Conservation (phyloP, 495 filamentous ascomycete genomes). For the Trypethelium eluteriae region DNA sequence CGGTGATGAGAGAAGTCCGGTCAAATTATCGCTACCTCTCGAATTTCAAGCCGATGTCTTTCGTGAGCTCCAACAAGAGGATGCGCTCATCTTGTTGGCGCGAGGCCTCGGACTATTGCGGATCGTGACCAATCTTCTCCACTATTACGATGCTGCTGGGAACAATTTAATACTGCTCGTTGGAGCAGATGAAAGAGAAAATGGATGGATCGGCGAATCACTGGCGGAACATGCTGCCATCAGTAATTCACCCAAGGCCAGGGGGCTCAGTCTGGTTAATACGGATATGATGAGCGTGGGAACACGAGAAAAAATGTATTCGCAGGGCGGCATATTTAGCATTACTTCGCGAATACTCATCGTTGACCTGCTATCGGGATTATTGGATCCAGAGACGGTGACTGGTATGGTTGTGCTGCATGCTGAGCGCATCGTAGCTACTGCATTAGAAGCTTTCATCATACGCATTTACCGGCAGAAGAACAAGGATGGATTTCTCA, state of each 20-base stretch:
- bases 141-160: constrained; percentile 92
- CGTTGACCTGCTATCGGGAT: constrained; percentile 76
- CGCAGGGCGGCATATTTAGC: constrained; percentile 84
- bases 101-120: constrained; percentile 87
- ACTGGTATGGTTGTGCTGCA: constrained; percentile 85
- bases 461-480: constrained; percentile 85
- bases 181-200: constrained; percentile 87
- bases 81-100: constrained; percentile 87
- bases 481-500: constrained; percentile 88
- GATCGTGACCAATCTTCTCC: constrained; percentile 84
- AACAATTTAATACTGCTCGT: constrained; percentile 85
- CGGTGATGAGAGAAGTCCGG: constrained; percentile 44
- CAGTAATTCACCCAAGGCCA: constrained; percentile 64
- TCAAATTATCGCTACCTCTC: constrained; percentile 88
- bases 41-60: constrained; percentile 72
- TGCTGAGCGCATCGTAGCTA: constrained; percentile 79
- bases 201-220: constrained; percentile 51
- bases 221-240: constrained; percentile 89
- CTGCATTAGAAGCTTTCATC: constrained; percentile 90
- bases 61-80: constrained; percentile 77
- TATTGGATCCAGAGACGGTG: constrained; percentile 75
- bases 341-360: constrained; percentile 93
- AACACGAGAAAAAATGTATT: constrained; percentile 82
- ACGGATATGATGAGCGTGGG: constrained; percentile 85
- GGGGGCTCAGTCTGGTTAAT: constrained; percentile 85